Conservation (phyloP, 371 early-diverging fungal genomes). For the Umbelopsis sp. region DNA sequence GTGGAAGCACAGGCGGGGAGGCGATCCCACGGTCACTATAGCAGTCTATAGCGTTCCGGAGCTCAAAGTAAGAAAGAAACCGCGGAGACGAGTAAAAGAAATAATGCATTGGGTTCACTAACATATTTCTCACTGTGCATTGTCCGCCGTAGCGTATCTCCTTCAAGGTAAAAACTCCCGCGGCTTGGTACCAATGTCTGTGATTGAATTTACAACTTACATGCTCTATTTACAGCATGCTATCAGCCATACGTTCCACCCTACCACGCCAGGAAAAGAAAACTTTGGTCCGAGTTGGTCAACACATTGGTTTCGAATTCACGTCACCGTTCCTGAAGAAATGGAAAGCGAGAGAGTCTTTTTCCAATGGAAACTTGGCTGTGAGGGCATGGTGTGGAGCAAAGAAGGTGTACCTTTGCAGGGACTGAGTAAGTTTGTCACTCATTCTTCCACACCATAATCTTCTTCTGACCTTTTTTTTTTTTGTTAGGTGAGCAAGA, state of each 20-base stretch:
- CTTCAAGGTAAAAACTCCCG: conserved; percentile 34
- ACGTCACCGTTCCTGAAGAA: conserved; percentile 62
- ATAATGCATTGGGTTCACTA: not conserved
- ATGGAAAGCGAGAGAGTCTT: conserved; percentile 71
- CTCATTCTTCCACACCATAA: not conserved
- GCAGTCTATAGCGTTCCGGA: conserved; percentile 81
- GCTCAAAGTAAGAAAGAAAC: conserved; percentile 49
- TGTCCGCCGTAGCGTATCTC: conserved; percentile 37
- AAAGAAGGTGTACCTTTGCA: conserved; percentile 81
- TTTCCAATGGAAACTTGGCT: conserved; percentile 82
- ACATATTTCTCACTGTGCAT: not conserved
- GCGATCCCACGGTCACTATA: conserved; percentile 39
- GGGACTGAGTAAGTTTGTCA: conserved; percentile 62
- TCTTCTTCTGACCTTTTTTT: not conserved
- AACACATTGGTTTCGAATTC: conserved; percentile 88
- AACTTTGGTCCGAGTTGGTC: conserved; percentile 67
- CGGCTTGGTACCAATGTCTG: not conserved
- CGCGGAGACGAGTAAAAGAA: too few species aligned
- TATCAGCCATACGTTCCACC: conserved; percentile 50
- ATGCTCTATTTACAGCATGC: conserved; percentile 75
- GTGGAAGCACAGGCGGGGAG: conserved; percentile 36
- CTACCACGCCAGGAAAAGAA: not conserved
- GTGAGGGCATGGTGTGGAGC: conserved; percentile 91
- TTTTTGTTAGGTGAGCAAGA: conserved; percentile 53
- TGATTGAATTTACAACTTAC: conserved; percentile 26